These are phyloP conservation scores for Metschnikowia amazonensis DNA, from an alignment of 805 yeast species.

Conservation along the genomic window DNA sequence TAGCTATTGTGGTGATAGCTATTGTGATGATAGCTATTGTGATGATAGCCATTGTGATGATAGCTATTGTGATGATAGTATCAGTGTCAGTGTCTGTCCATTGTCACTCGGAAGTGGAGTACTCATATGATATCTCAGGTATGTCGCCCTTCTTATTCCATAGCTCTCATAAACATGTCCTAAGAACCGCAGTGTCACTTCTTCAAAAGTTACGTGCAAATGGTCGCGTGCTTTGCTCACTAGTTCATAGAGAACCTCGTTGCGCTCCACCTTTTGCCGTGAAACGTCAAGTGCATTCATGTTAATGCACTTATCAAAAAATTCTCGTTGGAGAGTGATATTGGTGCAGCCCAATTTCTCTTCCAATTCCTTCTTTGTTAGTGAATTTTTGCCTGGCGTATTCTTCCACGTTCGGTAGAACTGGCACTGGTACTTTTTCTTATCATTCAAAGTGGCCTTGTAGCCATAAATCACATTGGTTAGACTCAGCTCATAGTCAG, in stretches of 20 bases:
- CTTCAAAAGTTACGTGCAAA: neutral
- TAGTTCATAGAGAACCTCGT: neutral
- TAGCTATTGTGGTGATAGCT: no score
- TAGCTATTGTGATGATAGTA: no score
- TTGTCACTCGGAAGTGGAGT: no score
- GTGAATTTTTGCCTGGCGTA: no score
- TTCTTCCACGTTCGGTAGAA: neutral
- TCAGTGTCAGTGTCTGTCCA: neutral
- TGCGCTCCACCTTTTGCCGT: neutral
- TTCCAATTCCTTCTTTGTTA: neutral
- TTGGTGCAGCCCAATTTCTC: neutral
- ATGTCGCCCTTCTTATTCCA: neutral
- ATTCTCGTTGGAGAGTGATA: neutral
- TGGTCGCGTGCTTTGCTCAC: neutral
- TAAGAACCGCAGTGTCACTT: neutral
- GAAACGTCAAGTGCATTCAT: neutral
- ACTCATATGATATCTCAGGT: no score
- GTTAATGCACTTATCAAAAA: no score
- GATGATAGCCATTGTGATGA: no score
- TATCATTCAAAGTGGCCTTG: neutral
- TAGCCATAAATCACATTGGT: neutral
- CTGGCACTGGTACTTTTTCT: neutral
- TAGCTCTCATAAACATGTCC: neutral
- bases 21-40: no score
- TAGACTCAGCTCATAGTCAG: neutral